A percentile compares a stretch with the other conserved stretches of the same genome.
These are phyloP conservation scores for Schwanniomyces polymorphus DNA, from an alignment of 805 yeast genomes.

Conservation along the genomic window DNA sequence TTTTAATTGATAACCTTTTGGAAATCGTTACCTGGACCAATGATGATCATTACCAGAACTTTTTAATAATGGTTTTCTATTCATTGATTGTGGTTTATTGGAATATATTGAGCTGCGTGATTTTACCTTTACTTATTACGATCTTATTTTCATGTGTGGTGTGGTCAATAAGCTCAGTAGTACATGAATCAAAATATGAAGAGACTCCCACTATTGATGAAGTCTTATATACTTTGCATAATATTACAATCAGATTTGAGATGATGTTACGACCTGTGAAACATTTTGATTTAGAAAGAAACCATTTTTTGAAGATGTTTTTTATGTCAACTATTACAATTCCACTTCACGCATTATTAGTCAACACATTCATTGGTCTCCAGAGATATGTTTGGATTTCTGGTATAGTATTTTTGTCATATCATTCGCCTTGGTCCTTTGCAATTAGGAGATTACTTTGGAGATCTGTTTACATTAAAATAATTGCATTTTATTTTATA, in stretches of 20 bases:
- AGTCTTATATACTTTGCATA: conserved; percentile 47
- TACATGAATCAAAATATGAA: conserved; percentile 40
- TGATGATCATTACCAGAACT: conserved; percentile 48
- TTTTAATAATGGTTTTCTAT: conserved; percentile 39
- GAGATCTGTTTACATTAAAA: conserved; percentile 47
- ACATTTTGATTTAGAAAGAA: conserved; percentile 21
- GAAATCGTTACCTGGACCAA: conserved; percentile 58
- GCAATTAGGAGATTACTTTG: conserved; percentile 47
- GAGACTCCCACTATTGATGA: conserved; percentile 56
- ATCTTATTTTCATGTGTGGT: conserved; percentile 38
- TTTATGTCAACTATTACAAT: conserved; percentile 34
- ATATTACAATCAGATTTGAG: conserved; percentile 44
- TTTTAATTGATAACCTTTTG: conserved; percentile 43
- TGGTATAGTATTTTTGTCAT: conserved; percentile 41
- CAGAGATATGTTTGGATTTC: conserved; percentile 32
- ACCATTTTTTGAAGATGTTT: conserved; percentile 29
- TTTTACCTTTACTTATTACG: conserved; percentile 40
- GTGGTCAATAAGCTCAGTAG: conserved; percentile 46
- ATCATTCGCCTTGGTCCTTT: conserved; percentile 50
- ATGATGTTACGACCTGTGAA: conserved; percentile 40
- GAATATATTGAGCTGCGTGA: conserved; percentile 31
- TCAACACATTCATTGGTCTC: conserved; percentile 30
- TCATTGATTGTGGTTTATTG: conserved; percentile 44
- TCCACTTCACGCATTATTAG: conserved; percentile 43
- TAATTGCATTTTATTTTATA: conserved; percentile 37